A percentile compares a stretch with the other conserved stretches of the same genome.
Evolutionary conservation across 768 basidiomycete species (phyloP).

Genomic region (Russula foetens): DNA sequence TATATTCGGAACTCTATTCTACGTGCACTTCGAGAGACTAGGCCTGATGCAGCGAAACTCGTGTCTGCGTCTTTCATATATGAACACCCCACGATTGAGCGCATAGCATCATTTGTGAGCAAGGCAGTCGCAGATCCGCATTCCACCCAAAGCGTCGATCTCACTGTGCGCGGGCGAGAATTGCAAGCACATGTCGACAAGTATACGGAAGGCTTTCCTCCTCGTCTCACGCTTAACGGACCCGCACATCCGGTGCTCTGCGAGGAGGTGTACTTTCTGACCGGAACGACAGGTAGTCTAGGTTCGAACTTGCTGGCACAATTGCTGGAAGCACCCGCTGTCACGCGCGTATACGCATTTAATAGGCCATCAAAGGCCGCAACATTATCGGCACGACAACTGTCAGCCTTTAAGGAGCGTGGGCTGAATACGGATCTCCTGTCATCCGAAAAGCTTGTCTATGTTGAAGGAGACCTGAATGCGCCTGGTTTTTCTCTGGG

Average conservation of each 20-base stretch:
- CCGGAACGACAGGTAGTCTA: slow-evolving; percentile 23
- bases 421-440: slow-evolving; percentile 18
- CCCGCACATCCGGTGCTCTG: not conserved
- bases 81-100: slow-evolving; percentile 20
- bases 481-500: slow-evolving; percentile 9
- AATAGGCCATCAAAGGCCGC: slow-evolving; percentile 16
- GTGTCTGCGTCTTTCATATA: slow-evolving; percentile 22
- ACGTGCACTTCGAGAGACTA: slow-evolving; percentile 20
- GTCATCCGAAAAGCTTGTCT: slow-evolving; percentile 18
- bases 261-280: slow-evolving; percentile 19
- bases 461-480: slow-evolving; percentile 21
- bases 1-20: slow-evolving; percentile 25
- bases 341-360: slow-evolving; percentile 22
- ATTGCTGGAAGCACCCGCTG: slow-evolving; percentile 9
- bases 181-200: slow-evolving; percentile 20
- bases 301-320: slow-evolving; percentile 22
- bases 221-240: not conserved
- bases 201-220: slow-evolving; percentile 21
- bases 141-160: not conserved
- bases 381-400: slow-evolving; percentile 15
- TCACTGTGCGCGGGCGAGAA: slow-evolving; percentile 10
- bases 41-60: slow-evolving; percentile 7
- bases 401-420: slow-evolving; percentile 15
- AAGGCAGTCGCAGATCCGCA: slow-evolving; percentile 1
- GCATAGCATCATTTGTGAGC: slow-evolving; percentile 16